Evolutionary conservation across 2,329 filamentous ascomycete species (phyloP).

Genomic region (Fusarium scirpi): DNA sequence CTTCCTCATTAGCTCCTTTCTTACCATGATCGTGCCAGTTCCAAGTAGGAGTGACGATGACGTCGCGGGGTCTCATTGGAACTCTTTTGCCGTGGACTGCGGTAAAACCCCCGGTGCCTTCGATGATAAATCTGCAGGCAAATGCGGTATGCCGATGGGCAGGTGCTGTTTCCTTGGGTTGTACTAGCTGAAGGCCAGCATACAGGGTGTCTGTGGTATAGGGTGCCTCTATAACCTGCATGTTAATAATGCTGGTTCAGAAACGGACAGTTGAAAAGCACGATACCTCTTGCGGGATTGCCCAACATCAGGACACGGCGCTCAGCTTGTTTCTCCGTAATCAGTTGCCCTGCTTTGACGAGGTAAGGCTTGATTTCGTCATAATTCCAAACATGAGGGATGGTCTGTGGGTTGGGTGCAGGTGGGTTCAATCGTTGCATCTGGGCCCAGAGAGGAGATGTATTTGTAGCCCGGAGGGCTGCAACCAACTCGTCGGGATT

Average conservation of each 20-base stretch:
- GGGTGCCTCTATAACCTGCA: conserved; percentile 55
- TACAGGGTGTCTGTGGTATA: conserved; percentile 70
- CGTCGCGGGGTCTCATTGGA: conserved; percentile 63
- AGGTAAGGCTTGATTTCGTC: conserved; percentile 50
- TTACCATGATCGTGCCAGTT: conserved; percentile 72
- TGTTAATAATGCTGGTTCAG: conserved; percentile 29
- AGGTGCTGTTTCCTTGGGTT: conserved; percentile 66
- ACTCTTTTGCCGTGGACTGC: conserved; percentile 67
- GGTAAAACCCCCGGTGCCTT: conserved; percentile 65
- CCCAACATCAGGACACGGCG: conserved; percentile 56
- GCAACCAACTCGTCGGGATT: not conserved
- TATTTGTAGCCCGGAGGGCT: conserved; percentile 11
- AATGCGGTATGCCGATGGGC: conserved; percentile 68
- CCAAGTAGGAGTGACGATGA: conserved; percentile 69
- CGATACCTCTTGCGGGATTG: conserved; percentile 56
- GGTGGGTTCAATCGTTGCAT: conserved; percentile 61
- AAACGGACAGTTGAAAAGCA: not conserved
- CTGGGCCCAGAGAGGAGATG: conserved; percentile 59
- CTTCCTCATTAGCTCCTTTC: conserved; percentile 56
- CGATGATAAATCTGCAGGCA: conserved; percentile 68
- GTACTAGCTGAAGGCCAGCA: conserved; percentile 67
- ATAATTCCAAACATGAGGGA: conserved; percentile 56
- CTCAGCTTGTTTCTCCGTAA: conserved; percentile 56
- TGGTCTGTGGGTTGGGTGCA: conserved; percentile 56
- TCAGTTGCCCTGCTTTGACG: conserved; percentile 49